phyloP scores from a whole-genome alignment of 2,329 filamentous ascomycete genomes.

The Aspergillus caelatus region DNA sequence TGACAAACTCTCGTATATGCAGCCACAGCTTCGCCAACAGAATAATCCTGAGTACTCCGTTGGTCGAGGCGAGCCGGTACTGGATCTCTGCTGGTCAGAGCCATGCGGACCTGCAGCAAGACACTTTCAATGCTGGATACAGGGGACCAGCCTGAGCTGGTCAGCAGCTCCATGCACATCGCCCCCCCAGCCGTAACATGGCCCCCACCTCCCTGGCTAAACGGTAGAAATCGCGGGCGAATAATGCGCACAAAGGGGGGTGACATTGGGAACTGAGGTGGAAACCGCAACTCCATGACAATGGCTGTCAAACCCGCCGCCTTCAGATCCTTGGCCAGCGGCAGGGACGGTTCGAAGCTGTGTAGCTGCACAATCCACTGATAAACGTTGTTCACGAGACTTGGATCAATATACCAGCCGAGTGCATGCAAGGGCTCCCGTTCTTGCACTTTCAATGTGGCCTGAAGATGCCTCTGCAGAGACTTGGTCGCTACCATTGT shows the following conservation, averaged over 20 bases:
- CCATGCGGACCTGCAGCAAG: constrained; percentile 77
- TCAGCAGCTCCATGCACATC: constrained; percentile 82
- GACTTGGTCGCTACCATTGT: constrained; percentile 62
- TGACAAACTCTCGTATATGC: constrained; percentile 72
- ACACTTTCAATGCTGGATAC: constrained; percentile 75
- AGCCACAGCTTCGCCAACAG: constrained; percentile 68
- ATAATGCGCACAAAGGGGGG: constrained; percentile 86
- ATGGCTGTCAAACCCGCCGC: constrained; percentile 63
- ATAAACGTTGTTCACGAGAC: constrained; percentile 72
- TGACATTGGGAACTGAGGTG: constrained; percentile 71
- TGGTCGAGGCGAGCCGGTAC: constrained; percentile 68
- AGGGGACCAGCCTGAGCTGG: constrained; percentile 79
- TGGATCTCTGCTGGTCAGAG: constrained; percentile 70
- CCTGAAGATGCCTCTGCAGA: constrained; percentile 66
- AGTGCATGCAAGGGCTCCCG: constrained; percentile 64
- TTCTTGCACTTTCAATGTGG: constrained; percentile 66
- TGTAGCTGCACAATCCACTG: constrained; percentile 93
- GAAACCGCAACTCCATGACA: constrained; percentile 81
- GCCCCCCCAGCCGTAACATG: constrained; percentile 84
- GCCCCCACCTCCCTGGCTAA: constrained; percentile 74
- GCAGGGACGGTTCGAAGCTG: constrained; percentile 70
- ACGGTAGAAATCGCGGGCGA: constrained; percentile 75
- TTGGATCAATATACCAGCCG: constrained; percentile 79
- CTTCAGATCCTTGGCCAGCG: constrained; percentile 76
- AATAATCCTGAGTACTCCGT: constrained; percentile 56